Percentiles rank a stretch among this genome's conserved stretches.
phyloP scores from a whole-genome alignment of 306 rosid species.

The Neltuma alba region DNA sequence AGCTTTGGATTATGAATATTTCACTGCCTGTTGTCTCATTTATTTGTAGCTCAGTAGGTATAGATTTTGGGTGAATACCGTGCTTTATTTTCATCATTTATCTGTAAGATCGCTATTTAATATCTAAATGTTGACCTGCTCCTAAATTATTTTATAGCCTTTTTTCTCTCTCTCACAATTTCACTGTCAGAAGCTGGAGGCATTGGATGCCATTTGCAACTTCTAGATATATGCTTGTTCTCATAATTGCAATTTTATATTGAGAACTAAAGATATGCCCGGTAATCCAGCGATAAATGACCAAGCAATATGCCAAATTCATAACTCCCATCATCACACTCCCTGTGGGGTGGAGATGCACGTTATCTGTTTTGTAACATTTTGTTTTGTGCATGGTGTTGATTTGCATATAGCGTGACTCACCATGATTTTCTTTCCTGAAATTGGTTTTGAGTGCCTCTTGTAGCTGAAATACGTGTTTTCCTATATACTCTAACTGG shows the following conservation, averaged over 20 bases:
- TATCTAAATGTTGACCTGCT: too few relatives aligned
- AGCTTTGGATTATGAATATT: too few relatives aligned
- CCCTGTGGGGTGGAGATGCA: conserved; percentile 9
- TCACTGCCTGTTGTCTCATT: too few relatives aligned
- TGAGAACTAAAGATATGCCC: background rate
- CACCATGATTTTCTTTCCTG: conserved; percentile 24
- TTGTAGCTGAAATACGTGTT: background rate
- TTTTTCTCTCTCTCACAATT: too few relatives aligned
- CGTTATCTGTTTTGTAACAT: conserved; percentile 24
- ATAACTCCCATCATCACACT: conserved; percentile 17
- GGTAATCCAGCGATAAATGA: conserved; percentile 9
- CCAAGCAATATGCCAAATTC: background rate
- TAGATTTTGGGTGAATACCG: too few relatives aligned
- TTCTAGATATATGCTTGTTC: conserved; percentile 24
- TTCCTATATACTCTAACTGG: conserved; percentile 30
- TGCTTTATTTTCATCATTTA: too few relatives aligned
- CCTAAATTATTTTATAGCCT: too few relatives aligned
- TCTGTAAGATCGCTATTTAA: too few relatives aligned
- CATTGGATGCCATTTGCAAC: conserved; percentile 16
- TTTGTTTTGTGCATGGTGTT: background rate
- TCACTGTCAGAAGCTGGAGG: background rate
- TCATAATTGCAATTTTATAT: conserved; percentile 10
- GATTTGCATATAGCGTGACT: conserved; percentile 12
- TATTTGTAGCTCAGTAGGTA: too few relatives aligned
- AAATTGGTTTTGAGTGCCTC: conserved; percentile 25